phyloP scores from a whole-genome alignment of 2,329 filamentous ascomycete genomes.

The Ampelomyces quisqualis region DNA sequence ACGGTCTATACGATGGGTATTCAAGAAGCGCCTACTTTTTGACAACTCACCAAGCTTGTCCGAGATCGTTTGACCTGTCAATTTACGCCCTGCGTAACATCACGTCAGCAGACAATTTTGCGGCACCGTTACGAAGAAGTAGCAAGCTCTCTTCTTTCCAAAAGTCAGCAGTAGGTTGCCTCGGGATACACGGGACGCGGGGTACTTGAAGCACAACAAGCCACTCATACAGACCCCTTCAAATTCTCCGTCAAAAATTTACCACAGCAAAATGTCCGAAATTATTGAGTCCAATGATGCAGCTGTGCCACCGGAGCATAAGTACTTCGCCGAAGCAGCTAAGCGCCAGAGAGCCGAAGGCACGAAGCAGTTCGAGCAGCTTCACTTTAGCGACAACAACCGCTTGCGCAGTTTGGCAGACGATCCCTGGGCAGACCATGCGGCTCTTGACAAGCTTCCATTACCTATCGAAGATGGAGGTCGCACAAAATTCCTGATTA shows the following conservation, averaged over 20 bases:
- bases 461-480: conserved; percentile 6
- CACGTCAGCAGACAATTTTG: too few relatives aligned
- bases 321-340: conserved; percentile 15
- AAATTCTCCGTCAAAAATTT: not conserved
- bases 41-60: too few relatives aligned
- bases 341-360: conserved; percentile 18
- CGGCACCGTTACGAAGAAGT: too few relatives aligned
- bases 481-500: conserved; percentile 32
- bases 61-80: too few relatives aligned
- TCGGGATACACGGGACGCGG: too few relatives aligned
- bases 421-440: conserved; percentile 19
- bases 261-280: not conserved
- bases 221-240: too few relatives aligned
- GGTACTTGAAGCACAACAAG: too few relatives aligned
- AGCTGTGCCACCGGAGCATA: conserved; percentile 11
- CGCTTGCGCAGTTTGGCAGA: conserved; percentile 13
- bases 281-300: conserved; percentile 10
- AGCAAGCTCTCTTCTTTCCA: too few relatives aligned
- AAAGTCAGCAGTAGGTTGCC: too few relatives aligned
- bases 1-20: not conserved
- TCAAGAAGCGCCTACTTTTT: too few relatives aligned
- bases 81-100: too few relatives aligned
- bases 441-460: conserved; percentile 11
- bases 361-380: conserved; percentile 12
- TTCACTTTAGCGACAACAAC: conserved; percentile 14